Evolutionary conservation across 495 filamentous ascomycete genomes (phyloP).

Genomic region (Margaritispora aquatica): DNA sequence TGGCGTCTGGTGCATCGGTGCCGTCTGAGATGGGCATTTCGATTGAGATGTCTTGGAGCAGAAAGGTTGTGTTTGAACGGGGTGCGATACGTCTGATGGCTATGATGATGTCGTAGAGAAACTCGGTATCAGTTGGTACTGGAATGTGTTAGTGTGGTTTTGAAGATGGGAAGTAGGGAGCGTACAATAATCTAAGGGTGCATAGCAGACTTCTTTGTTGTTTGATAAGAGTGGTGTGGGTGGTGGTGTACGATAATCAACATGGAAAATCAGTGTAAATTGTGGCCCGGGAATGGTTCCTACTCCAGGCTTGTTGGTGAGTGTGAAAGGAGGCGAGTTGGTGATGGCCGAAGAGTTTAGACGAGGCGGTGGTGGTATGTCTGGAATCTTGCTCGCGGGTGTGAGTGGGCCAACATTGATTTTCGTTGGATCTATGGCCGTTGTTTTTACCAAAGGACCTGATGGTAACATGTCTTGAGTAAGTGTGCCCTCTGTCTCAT

Average conservation of each 20-base stretch:
- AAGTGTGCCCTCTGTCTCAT: neutral
- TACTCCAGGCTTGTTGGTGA: neutral
- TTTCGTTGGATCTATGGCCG: neutral
- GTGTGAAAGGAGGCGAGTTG: neutral
- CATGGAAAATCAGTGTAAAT: neutral
- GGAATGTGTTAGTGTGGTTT: neutral
- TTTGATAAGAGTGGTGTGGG: neutral
- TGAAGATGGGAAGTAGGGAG: neutral
- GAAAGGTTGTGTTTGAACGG: neutral
- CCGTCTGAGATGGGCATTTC: constrained; percentile 1
- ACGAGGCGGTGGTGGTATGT: neutral
- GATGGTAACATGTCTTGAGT: neutral
- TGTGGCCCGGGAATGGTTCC: neutral
- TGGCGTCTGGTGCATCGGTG: neutral
- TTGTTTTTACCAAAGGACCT: neutral
- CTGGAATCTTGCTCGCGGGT: neutral
- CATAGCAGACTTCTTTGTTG: neutral
- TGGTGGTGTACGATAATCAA: neutral
- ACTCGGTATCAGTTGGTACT: neutral
- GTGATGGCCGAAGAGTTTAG: neutral
- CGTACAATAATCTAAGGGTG: neutral
- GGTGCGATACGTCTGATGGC: neutral
- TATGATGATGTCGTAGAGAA: constrained; percentile 4
- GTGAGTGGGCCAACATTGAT: neutral
- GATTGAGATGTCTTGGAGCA: neutral